Base-by-base conservation (phyloP, 2,329 filamentous ascomycete genomes). In the Acarospora socialis region DNA sequence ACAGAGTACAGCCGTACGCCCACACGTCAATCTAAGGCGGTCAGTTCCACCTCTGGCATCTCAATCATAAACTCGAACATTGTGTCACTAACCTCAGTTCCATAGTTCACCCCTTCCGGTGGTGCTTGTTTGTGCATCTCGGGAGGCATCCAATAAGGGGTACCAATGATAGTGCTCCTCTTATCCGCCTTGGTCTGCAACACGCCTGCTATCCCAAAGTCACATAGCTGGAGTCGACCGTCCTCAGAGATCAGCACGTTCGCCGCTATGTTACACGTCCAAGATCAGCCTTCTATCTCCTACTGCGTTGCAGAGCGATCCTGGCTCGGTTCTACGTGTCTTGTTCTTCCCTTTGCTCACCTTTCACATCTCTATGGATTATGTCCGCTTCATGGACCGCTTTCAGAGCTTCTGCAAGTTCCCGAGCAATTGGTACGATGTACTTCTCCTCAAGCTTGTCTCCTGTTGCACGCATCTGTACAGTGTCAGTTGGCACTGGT, bases 131-230 rank as follows among this genome's bases (percentile, higher is more conserved):
- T 29, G 19, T 40, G 63, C 48, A 76, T 59, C 46, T 77, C 73
- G 4, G 68, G 70, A 4, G 73, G 67, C 71, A 77, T 75, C 68
- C 70, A 77, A 45, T 75, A 67, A 3, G 71, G 68, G 3, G 73
- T 77, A 15, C 73, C 73, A 30, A 77, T 69, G 49, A 76, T 73
- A 4, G 73, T 77, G 7, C 66, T 67, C 34, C 73, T 60, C 51
- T 77, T 77, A 34, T 70, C 66, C 34, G 62, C 57, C 35, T 69
- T 62, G 3, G 63, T 67, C 41, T 76, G 68, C 7, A 77, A 56
- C 6, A 73, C 57, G n/a, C 68, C 70, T 21, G 73, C 69, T 16
- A 77, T 70, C 38, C 73, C 73, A 45, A 77, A 77, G 43, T 77
- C 73, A 46, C 73, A 75, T 19, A 77, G 61, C 42, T 77, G 66